Evolutionary conservation across 1,284 basidiomycete species (phyloP).

Genomic region (Leccinum ponderosum): DNA sequence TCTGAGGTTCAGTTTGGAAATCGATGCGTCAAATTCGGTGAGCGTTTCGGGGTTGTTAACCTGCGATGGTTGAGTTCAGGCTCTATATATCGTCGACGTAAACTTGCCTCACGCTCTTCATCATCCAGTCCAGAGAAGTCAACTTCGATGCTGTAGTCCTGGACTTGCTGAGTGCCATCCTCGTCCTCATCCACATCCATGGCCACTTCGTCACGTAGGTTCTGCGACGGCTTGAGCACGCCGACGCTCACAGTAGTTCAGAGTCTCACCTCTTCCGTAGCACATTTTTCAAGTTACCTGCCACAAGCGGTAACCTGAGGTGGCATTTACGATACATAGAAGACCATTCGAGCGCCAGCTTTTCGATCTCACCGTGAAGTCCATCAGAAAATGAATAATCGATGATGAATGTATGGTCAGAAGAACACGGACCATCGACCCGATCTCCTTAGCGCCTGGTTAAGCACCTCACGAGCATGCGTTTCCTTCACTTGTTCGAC

Average conservation of each 20-base stretch:
- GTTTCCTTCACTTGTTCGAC: conserved; percentile 81
- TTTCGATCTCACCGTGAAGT: conserved; percentile 85
- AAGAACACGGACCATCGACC: conserved; percentile 55
- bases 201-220: conserved; percentile 78
- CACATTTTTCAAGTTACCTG: conserved; percentile 82
- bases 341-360: conserved; percentile 83
- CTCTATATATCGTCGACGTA: background rate
- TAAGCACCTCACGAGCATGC: conserved; percentile 71
- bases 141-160: conserved; percentile 90
- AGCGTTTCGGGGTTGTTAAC: conserved; percentile 69
- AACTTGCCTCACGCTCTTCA: conserved; percentile 74
- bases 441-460: conserved; percentile 92
- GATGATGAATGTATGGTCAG: background rate
- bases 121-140: conserved; percentile 84
- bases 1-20: conserved; percentile 74
- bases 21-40: conserved; percentile 76
- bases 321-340: conserved; percentile 90
- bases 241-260: background rate
- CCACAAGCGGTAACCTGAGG: conserved; percentile 77
- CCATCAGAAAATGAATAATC: background rate
- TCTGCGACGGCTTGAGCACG: conserved; percentile 42
- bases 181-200: conserved; percentile 92
- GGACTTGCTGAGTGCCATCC: conserved; percentile 67
- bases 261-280: conserved; percentile 84
- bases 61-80: conserved; percentile 36